Evolutionary conservation across 306 rosid species (phyloP), one percentile per base, ranked within the genome.

Genomic region (Macrotyloma uniflorum): DNA sequence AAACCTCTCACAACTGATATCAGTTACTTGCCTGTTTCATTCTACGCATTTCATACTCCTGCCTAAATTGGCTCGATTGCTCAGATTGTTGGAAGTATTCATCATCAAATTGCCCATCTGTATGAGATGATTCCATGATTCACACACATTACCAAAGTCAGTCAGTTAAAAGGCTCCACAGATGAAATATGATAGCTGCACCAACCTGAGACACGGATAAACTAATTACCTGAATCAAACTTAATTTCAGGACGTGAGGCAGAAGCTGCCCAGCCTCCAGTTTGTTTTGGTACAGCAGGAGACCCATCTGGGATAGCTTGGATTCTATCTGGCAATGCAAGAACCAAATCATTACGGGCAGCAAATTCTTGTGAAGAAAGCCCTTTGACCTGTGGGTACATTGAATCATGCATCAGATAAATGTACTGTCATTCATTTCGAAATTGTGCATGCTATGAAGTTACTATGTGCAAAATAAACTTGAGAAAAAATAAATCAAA

Each of bases 281-380:
- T 82, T 74, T 87, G 90, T 86, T 88, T 96, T 12, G 96, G 88
- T 0, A 84, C 89, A 81, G 89, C 83, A 12, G 97, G 88, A 47
- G 98, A 78, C 77, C 99, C 99, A 84, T 96, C 99, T n/a, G 98
- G 96, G 74, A 96, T 93, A 74, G 88, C 94, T 84, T 88, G 97
- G 74, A 96, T 96, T 90, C 97, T 91, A 19, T 88, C 99, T 0
- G 99, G 97, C 86, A 96, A 82, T 19, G 99, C 96, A 83, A 86
- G 94, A 83, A 88, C 97, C 91, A 96, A 75, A 86, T 96, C 99
- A 87, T 96, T 96, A 26, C 99, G 97, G 51, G 98, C 95, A 55
- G 94, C 92, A 87, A 96, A 88, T 87, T 96, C 99, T 84, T 91
- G 96, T 0, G 94, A 77, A 9, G 96, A 88, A 81, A 95, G 93